Percentiles rank a stretch among this genome's conserved stretches.
These are phyloP conservation scores for Lepraria neglecta DNA, from an alignment of 495 filamentous ascomycete species.

Conservation along the genomic window DNA sequence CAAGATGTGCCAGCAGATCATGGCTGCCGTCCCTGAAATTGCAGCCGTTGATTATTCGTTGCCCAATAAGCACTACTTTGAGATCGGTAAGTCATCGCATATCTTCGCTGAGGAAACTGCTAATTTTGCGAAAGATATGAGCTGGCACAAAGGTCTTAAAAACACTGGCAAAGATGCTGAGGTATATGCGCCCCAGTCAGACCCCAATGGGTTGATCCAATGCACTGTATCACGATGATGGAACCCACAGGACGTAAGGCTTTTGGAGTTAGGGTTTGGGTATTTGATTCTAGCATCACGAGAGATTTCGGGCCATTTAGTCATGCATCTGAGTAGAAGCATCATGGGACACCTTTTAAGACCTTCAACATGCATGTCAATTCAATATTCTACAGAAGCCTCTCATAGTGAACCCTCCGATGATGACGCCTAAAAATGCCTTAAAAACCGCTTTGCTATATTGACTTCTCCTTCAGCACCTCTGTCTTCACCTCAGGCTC, in stretches of 20 bases:
- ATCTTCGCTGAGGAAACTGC: not conserved
- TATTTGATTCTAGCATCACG: not conserved
- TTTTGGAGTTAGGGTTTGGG: not conserved
- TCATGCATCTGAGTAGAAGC: not conserved
- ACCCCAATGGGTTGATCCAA: conserved; percentile 93
- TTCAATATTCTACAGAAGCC: not conserved
- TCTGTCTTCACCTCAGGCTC: conserved; percentile 42
- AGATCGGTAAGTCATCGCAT: conserved; percentile 64
- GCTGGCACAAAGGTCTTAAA: conserved; percentile 94
- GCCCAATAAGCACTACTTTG: conserved; percentile 98
- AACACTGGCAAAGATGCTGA: conserved; percentile 96
- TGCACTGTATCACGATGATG: conserved; percentile 72
- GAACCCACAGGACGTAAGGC: not conserved
- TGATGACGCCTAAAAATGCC: conserved; percentile 3
- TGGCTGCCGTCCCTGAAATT: conserved; percentile 64
- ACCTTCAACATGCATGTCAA: too few relatives aligned
- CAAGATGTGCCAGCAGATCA: conserved; percentile 88
- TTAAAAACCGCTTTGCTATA: conserved; percentile 5
- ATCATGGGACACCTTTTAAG: too few relatives aligned
- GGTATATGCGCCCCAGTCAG: conserved; percentile 87
- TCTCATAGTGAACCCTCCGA: not conserved
- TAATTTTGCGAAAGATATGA: conserved; percentile 40
- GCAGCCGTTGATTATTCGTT: conserved; percentile 73
- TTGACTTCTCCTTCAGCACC: conserved; percentile 27
- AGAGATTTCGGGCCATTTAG: not conserved